Evolutionary conservation across 1,284 basidiomycete genomes (phyloP), one percentile per base, ranked within the genome.

Genomic region (Fistulina hepatica): DNA sequence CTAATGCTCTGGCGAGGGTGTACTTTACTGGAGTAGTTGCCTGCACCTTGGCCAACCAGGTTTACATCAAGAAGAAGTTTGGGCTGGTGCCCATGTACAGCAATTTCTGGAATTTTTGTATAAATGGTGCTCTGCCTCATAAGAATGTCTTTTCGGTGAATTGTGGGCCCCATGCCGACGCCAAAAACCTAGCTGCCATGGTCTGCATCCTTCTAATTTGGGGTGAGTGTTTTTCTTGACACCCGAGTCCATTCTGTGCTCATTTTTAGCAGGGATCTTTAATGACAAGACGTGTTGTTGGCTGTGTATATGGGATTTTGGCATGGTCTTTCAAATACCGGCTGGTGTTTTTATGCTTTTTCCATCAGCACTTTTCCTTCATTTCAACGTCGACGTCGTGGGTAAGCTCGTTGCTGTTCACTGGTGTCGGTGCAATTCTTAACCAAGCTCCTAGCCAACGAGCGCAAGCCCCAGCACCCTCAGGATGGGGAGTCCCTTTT

Each of bases 321-420:
- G 50, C 0, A 41, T 57, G 9, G 39, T 49, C 2, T 41, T 58
- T 33, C 40, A 59, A 42, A 45, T 59, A 2, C 56, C 51, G 7
- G 48, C 56, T 19, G 50, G 54, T 44, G 48, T 53, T 1, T 33
- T 52, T 9, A 21, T 47, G 1, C 21, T 48, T 4, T 57, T 57
- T 31, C 54, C 54, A 1, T 59, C 56, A 11, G 50, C 54, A 0
- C 42, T 59, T 0, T 46, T 59, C 7, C 52, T 38, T 33, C 56
- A 59, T 34, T 59, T 56, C 41, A 59, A 57, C 36, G 28, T 59
- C 2, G 55, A 59, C 33, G 21, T 57, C 53, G 50, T 24, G 36
- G 50, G 26, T 16, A 34, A 17, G 24, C n/a, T 25, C 24, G 9
- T 25, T n/a, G 24, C 24, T 28, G 12, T 25, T 19, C 9, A 9